phyloP scores from a whole-genome alignment of 1,284 basidiomycete species.

The Cutaneotrichosporon mucoides region DNA sequence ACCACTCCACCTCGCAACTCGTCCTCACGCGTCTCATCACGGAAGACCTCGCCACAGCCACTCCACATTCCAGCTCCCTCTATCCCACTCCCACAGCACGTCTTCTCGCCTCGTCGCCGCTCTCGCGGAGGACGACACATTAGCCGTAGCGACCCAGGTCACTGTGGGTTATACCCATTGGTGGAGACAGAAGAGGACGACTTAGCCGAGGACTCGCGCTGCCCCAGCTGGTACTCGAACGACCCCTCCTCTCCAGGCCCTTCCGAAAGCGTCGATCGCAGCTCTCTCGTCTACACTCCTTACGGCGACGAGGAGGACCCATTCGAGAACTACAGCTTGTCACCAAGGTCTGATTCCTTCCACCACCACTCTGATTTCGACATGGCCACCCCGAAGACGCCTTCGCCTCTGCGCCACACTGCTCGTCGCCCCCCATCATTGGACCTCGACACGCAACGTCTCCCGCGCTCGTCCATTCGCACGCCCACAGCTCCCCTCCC shows the following conservation, averaged over 20 bases:
- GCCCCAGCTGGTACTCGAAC: constrained; percentile 5
- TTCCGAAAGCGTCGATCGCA: constrained; percentile 4
- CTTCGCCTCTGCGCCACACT: neutral
- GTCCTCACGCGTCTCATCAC: constrained; percentile 1
- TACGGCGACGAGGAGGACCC: neutral
- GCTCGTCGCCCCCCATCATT: neutral
- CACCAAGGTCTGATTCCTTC: neutral
- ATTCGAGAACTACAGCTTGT: constrained; percentile 1
- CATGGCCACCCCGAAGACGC: neutral
- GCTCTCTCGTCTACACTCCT: constrained; percentile 8
- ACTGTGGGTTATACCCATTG: constrained; percentile 36
- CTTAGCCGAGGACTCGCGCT: neutral
- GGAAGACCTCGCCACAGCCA: constrained; percentile 1
- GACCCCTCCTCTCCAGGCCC: neutral
- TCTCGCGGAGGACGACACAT: constrained; percentile 22
- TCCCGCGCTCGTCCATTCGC: constrained; percentile 1
- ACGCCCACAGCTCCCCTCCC: constrained; percentile 6
- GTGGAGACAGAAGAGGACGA: constrained; percentile 26
- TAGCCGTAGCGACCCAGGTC: constrained; percentile 27
- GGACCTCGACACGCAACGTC: neutral
- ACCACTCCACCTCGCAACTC: neutral
- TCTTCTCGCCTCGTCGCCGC: constrained; percentile 24
- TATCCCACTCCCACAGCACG: neutral
- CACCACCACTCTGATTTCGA: neutral
- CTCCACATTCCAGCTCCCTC: neutral